Evolutionary conservation across 75 land plant genomes (phyloP).

Genomic region (Pinus albicaulis): DNA sequence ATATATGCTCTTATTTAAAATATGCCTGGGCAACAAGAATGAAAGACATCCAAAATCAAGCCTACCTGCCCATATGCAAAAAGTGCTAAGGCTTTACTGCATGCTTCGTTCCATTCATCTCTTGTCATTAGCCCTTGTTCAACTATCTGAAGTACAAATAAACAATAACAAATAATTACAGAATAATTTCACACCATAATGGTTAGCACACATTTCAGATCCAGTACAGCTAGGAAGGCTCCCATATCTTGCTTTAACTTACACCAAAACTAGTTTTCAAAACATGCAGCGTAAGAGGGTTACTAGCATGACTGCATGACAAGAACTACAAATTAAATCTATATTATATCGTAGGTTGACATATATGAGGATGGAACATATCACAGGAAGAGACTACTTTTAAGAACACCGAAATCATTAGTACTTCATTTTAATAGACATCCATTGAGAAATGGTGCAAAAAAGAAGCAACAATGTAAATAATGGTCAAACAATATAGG

Average conservation of each 20-base stretch:
- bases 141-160: slow-evolving; percentile 59
- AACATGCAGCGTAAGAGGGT: not conserved
- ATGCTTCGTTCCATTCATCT: slow-evolving; percentile 82
- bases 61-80: slow-evolving; percentile 91
- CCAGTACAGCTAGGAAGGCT: not conserved
- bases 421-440: too few relatives aligned
- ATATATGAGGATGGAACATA: not conserved
- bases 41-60: not conserved
- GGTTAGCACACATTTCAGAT: not conserved
- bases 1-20: too few relatives aligned
- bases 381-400: not conserved
- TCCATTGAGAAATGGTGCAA: too few relatives aligned
- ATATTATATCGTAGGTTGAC: not conserved
- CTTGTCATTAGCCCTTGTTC: slow-evolving; percentile 84
- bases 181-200: not conserved
- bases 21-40: not conserved
- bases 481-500: too few relatives aligned
- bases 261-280: too few relatives aligned
- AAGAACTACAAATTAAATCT: not conserved
- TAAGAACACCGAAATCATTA: too few relatives aligned
- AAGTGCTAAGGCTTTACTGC: slow-evolving; percentile 74
- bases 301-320: not conserved
- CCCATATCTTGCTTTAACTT: not conserved
- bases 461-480: too few relatives aligned
- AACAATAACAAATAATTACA: not conserved